Evolutionary conservation across 495 filamentous ascomycete species (phyloP), one percentile per base, ranked within the genome.

Genomic region (Penicillium psychrofluorescens): DNA sequence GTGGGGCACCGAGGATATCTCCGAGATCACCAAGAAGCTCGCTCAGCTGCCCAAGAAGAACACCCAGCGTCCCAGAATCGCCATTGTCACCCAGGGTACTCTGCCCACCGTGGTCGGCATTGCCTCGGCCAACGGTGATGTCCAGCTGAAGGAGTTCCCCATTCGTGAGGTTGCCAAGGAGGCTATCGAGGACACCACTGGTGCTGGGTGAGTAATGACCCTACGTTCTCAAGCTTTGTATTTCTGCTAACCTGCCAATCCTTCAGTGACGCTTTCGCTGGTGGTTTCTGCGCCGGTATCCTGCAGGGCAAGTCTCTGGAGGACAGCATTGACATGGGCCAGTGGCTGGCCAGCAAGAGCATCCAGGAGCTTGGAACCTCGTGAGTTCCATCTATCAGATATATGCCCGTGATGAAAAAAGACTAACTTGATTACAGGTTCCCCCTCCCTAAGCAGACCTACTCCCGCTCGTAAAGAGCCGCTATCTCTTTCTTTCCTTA

Each of bases 351-450:
- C 8, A 82, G 79, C 46, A 74, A 90, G 56, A 88, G 88, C 72
- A 92, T 98, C 64, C 79, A 86, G 72, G 92, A 97, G 65, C 70
- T 95, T 49, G 92, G 92, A 54, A 89, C 92, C 69, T 92, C 89
- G 88, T 98, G 86, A 72, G 84, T 54, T 42, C 47, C 50, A 37
- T 44, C 44, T 14, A 8, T 35, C 29, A 22, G 22, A 6, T 16
- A 22, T 22, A 22, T 22, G 2, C 22, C 22, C 22, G 22, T 22
- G 22, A 22, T 22, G 22, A 22, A 22, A 1, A n/a, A 22, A 22
- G 22, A 22, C 46, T 55, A 55, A 54, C 47, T 32, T 8, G 9
- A 29, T 34, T 50, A 44, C 56, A 91, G 86, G 46, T 91, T 75
- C 72, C 87, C 87, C 50, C 87, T 77, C 75, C 87, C 88, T 54